Conservation (phyloP, 176 grass and related monocot genomes). For the Avena sativa region DNA sequence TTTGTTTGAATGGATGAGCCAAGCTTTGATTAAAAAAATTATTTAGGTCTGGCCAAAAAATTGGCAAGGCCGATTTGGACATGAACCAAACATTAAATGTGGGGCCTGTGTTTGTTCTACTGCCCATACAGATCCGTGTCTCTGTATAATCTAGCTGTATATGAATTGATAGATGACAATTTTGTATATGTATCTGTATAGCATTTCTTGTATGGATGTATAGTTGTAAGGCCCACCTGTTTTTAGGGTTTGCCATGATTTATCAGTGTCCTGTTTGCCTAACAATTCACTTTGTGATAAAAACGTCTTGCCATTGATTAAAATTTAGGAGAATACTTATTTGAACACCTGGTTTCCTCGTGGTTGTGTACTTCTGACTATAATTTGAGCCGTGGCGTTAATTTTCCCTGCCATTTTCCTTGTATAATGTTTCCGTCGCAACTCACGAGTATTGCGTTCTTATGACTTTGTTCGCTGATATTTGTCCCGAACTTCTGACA, state of each 20-base stretch:
- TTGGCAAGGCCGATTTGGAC: neutral
- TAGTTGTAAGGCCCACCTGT: neutral
- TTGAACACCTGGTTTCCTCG: neutral
- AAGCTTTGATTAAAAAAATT: no score
- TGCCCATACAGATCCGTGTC: neutral
- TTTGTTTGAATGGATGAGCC: neutral
- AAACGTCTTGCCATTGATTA: neutral
- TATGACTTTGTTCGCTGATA: neutral
- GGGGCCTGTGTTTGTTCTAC: neutral
- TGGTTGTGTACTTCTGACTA: neutral
- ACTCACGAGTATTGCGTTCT: neutral
- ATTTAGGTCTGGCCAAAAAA: neutral
- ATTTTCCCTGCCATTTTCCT: slow-evolving; percentile 17
- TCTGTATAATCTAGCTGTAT: slow-evolving; percentile 6
- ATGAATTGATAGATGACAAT: slow-evolving; percentile 2
- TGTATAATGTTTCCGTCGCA: neutral
- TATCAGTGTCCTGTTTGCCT: neutral
- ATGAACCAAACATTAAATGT: neutral
- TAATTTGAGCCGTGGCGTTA: neutral
- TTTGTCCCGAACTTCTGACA: neutral
- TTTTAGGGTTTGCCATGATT: neutral
- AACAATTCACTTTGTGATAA: neutral
- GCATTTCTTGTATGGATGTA: neutral
- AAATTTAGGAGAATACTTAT: slow-evolving; percentile 1
- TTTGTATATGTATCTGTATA: slow-evolving; percentile 7